Evolutionary conservation across 306 rosid genomes (phyloP).

Genomic region (Inga laurina): DNA sequence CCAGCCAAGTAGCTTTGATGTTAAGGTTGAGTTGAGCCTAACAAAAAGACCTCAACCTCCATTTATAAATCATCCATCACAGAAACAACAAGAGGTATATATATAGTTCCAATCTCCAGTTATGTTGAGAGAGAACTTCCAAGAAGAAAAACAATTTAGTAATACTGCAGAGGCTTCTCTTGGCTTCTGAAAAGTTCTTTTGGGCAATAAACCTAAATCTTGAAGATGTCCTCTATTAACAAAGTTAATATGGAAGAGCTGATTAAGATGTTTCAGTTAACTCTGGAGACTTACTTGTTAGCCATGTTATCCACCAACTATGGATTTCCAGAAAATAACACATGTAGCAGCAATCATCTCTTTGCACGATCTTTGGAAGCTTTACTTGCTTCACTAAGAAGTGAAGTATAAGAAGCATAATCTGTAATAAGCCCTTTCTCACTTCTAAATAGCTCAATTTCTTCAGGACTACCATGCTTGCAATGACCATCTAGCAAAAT

Average conservation of each 20-base stretch:
- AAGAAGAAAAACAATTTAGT: background rate
- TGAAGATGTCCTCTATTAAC: background rate
- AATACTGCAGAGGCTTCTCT: background rate
- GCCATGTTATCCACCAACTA: constrained; percentile 13
- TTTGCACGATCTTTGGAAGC: constrained; percentile 41
- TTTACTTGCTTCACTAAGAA: constrained; percentile 52
- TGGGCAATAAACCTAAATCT: background rate
- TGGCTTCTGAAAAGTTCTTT: background rate
- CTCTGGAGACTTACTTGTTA: background rate
- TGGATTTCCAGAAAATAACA: constrained; percentile 2
- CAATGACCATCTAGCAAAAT: constrained; percentile 88
- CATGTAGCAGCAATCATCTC: constrained; percentile 46
- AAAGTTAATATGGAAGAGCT: background rate
- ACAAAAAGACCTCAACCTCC: constrained; percentile 24
- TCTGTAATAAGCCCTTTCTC: constrained; percentile 76
- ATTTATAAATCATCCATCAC: background rate
- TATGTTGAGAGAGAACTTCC: background rate
- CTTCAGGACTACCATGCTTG: constrained; percentile 55
- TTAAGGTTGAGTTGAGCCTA: constrained; percentile 6
- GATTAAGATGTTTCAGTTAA: background rate
- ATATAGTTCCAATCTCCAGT: constrained; percentile 11
- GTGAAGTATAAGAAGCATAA: constrained; percentile 70
- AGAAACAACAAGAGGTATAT: background rate
- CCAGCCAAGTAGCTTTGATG: background rate
- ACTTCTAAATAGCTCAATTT: constrained; percentile 45